Evolutionary conservation across 2,329 filamentous ascomycete species (phyloP).

Genomic region (Fusarium sp.): DNA sequence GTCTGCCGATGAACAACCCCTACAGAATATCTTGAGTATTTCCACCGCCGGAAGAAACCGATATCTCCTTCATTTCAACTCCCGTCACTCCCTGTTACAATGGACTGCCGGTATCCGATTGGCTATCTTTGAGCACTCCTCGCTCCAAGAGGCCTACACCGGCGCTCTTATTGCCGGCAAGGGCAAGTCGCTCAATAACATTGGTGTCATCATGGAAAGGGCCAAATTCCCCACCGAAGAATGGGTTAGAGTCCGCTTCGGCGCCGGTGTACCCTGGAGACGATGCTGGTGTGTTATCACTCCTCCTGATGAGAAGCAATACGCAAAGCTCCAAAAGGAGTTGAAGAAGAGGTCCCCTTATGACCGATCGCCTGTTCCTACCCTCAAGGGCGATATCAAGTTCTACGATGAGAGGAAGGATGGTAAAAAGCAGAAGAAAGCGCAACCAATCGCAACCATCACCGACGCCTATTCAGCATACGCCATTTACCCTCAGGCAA

Average conservation of each 20-base stretch:
- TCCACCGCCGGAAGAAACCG: slow-evolving; percentile 96
- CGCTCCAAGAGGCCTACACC: slow-evolving; percentile 95
- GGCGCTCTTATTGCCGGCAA: slow-evolving; percentile 96
- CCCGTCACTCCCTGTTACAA: slow-evolving; percentile 89
- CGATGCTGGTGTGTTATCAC: slow-evolving; percentile 96
- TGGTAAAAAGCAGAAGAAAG: slow-evolving; percentile 90
- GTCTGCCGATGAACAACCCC: slow-evolving; percentile 77
- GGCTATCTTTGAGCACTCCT: slow-evolving; percentile 92
- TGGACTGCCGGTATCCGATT: slow-evolving; percentile 96
- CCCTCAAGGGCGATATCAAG: slow-evolving; percentile 88
- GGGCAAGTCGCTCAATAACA: slow-evolving; percentile 89
- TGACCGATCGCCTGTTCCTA: slow-evolving; percentile 73
- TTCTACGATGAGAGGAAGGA: slow-evolving; percentile 86
- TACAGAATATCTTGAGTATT: slow-evolving; percentile 95
- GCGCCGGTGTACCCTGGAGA: slow-evolving; percentile 94
- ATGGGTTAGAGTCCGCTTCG: slow-evolving; percentile 95
- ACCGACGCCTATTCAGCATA: slow-evolving; percentile 92
- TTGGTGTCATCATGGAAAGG: slow-evolving; percentile 87
- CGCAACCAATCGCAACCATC: slow-evolving; percentile 88
- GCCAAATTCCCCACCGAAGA: slow-evolving; percentile 82
- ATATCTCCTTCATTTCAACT: slow-evolving; percentile 96
- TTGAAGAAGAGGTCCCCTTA: slow-evolving; percentile 86
- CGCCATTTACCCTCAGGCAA: slow-evolving; percentile 94
- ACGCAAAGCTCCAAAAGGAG: slow-evolving; percentile 83
- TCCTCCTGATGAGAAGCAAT: slow-evolving; percentile 94